Base-by-base conservation (phyloP, 2,329 filamentous ascomycete species). In the Colletotrichum kahawae region DNA sequence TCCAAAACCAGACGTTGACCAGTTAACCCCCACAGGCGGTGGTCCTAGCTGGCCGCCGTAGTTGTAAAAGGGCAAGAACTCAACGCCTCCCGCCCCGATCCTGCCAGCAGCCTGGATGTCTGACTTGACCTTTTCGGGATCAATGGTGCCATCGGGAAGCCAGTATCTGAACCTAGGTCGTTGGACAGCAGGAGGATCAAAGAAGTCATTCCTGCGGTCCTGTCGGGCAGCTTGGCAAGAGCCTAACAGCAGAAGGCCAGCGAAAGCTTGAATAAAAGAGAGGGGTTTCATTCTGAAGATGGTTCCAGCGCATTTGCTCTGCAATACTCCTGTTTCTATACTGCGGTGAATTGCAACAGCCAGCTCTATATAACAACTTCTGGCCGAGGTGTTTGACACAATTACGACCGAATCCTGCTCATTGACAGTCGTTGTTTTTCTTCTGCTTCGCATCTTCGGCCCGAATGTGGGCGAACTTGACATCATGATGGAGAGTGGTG, bases 1-100 rank as follows among this genome's bases (percentile, higher is more conserved):
- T 29, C 85, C 85, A 80, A 85, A 88, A 34, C 85, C 86, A 75
- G 87, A 87, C 31, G 83, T 76, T 7, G 75, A 76, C 82, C 82
- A 83, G 74, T 82, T 79, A 0, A 78, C 79, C 5, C 77, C 64
- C 4, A 68, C 43, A 14, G 78, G 80, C 9, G 71, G 57, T 3
- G 77, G 75, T 5, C 65, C 65, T 7, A 66, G 51, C 5, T 29
- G 24, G 1, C 70, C 70, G 7, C 80, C 80, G 14, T 81, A 80
- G 66, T 80, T 80, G 76, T 77, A 80, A 64, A 79, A 81, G 4
- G 77, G 71, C 7, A 81, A 70, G 34, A 81, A 78, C 70, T 82
- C 78, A 33, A 81, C 54, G 1, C 80, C 80, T n/a, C 79, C 79
- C 24, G 75, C 80, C 2, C 78, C 78, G 14, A 78, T 74, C 0